Evolutionary conservation across 257 asterid species (phyloP).

Genomic region (Petrea volubilis): DNA sequence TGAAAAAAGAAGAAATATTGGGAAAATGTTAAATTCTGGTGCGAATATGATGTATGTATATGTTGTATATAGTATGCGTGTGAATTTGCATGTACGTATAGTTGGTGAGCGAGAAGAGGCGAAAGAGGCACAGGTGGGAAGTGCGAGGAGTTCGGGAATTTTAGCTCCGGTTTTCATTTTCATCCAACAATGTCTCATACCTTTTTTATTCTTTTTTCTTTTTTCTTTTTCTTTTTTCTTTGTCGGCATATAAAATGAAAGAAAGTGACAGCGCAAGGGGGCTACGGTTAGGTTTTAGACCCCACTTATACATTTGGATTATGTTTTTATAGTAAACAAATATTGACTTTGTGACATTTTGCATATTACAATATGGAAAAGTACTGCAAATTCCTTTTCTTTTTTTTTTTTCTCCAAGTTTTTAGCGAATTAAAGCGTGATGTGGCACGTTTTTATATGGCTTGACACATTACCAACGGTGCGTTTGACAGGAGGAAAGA

Average conservation of each 20-base stretch:
- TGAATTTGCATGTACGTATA: conserved; percentile 27
- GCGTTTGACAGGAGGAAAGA: no score
- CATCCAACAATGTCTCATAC: conserved; percentile 21
- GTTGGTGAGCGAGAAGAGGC: conserved; percentile 24
- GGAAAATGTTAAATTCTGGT: not conserved
- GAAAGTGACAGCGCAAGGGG: not conserved
- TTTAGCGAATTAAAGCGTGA: no score
- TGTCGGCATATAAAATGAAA: conserved; percentile 5
- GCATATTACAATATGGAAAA: no score
- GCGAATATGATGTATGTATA: not conserved
- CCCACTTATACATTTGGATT: not conserved
- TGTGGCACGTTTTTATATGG: no score
- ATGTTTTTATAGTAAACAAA: no score
- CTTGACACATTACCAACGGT: no score
- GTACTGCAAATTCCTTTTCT: no score
- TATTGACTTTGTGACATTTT: no score
- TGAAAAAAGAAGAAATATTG: not conserved
- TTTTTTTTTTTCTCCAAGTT: no score
- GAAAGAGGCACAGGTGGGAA: conserved; percentile 39
- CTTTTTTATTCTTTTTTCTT: no score
- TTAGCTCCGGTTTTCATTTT: conserved; percentile 37
- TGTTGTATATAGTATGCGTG: not conserved
- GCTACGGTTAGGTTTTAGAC: not conserved
- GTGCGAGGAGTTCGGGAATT: conserved; percentile 40
- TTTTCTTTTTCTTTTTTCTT: not conserved